phyloP scores from a whole-genome alignment of 345 rosid species.

The Barbarea vulgaris region DNA sequence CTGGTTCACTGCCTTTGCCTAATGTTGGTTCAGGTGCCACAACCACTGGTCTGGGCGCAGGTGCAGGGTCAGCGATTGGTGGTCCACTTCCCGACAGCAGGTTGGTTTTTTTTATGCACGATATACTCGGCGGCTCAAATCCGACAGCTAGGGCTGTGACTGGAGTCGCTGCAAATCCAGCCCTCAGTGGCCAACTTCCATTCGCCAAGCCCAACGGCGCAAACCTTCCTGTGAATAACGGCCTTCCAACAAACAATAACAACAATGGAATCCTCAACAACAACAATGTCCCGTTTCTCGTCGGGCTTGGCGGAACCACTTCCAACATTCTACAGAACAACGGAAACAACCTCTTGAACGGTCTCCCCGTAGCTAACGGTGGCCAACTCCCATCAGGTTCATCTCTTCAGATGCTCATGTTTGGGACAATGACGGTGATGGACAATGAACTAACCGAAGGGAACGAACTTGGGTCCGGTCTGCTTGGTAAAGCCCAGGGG shows the following conservation, averaged over 20 bases:
- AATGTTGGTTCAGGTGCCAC: conserved; percentile 26
- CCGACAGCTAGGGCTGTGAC: conserved; percentile 74
- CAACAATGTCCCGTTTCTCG: conserved; percentile 76
- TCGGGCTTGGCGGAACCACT: conserved; percentile 68
- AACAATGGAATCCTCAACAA: conserved; percentile 68
- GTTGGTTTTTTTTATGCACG: conserved; percentile 75
- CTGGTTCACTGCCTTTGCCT: conserved; percentile 34
- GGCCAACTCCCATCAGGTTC: conserved; percentile 58
- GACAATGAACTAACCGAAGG: conserved; percentile 78
- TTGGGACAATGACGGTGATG: conserved; percentile 76
- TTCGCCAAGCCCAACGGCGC: conserved; percentile 84
- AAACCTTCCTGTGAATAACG: conserved; percentile 60
- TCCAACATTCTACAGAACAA: conserved; percentile 51
- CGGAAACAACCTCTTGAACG: conserved; percentile 50
- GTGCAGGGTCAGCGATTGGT: conserved; percentile 27
- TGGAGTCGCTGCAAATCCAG: conserved; percentile 63
- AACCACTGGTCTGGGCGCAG: conserved; percentile 14
- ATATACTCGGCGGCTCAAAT: conserved; percentile 73
- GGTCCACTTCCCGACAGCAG: conserved; percentile 35
- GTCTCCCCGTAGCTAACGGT: conserved; percentile 51
- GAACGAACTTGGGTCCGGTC: conserved; percentile 61
- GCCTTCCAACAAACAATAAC: conserved; percentile 57
- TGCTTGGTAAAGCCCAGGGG: conserved; percentile 83
- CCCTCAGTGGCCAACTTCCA: conserved; percentile 74
- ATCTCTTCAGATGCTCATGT: conserved; percentile 66